Evolutionary conservation across 306 rosid species (phyloP), one percentile per base, ranked within the genome.

Genomic region (Quercus agrifolia): DNA sequence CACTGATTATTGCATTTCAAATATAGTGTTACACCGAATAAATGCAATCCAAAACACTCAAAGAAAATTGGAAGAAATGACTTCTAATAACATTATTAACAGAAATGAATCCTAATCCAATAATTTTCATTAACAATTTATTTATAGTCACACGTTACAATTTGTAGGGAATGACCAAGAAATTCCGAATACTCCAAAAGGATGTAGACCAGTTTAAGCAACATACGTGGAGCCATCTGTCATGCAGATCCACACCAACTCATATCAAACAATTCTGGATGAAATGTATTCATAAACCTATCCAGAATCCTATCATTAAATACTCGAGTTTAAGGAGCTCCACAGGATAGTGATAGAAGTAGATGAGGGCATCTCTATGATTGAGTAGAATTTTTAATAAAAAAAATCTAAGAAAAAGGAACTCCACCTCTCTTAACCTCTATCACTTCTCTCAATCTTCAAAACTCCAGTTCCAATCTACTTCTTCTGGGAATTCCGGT

Each of bases 71-170:
- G 27, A 66, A 67, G 72, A 67, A 19, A 67, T 17, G 25, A 33
- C 52, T 67, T 67, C 12, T 31, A 31, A 64, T 38, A 64, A 64
- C 38, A 27, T 64, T 64, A 17, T 30, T 15, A 64, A 64, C 72
- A 56, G 73, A 27, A 70, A 14, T 55, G 25, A 72, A 27, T 38
- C 75, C 54, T 75, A 76, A 82, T 82, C 78, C 69, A 23, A 76
- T 77, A 73, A 71, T 74, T 87, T 81, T 75, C 80, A 76, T 77
- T 79, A 49, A 52, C 66, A 17, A 2, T 74, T 85, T 67, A 84
- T 83, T 86, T 80, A 79, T 86, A 79, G 81, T 86, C 89, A 75
- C 93, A 89, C 88, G 81, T 86, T 74, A 75, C 88, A 86, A 70
- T 58, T 58, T 56, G 84, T 78, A 85, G 23, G 77, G 87, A 84